Conservation (phyloP, 75 land plant genomes). For the Pinus tabuliformis region DNA sequence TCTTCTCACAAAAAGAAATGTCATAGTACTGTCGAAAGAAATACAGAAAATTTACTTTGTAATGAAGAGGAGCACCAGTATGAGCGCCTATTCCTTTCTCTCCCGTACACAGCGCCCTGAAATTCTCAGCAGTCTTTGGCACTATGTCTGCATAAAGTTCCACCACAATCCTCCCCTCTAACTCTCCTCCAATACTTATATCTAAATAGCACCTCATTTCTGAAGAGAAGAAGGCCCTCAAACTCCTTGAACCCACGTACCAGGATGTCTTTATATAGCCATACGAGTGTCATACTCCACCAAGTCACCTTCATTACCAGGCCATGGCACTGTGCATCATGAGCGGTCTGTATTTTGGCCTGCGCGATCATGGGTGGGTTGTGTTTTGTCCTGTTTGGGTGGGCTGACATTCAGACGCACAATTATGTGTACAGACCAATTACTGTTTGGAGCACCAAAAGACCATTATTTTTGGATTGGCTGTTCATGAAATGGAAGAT, state of each 20-base stretch:
- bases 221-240: neutral
- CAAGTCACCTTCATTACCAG: neutral
- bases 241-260: neutral
- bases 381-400: too few relatives aligned
- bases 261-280: neutral
- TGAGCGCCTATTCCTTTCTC: conserved; percentile 32
- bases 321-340: neutral
- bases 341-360: too few relatives aligned
- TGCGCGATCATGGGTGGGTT: too few relatives aligned
- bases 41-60: conserved; percentile 14
- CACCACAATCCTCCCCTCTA: conserved; percentile 38
- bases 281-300: neutral
- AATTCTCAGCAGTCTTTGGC: conserved; percentile 43
- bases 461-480: too few relatives aligned
- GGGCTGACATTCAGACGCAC: too few relatives aligned
- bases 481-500: too few relatives aligned
- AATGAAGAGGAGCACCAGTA: conserved; percentile 36
- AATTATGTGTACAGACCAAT: too few relatives aligned
- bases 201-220: conserved; percentile 33
- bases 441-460: too few relatives aligned
- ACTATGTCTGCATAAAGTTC: conserved; percentile 36
- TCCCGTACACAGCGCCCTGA: conserved; percentile 45
- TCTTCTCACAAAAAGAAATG: neutral
- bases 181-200: conserved; percentile 38
- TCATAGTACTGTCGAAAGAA: neutral